Conservation (phyloP, 176 grass and related monocot genomes). For the Aechmea fasciata region DNA sequence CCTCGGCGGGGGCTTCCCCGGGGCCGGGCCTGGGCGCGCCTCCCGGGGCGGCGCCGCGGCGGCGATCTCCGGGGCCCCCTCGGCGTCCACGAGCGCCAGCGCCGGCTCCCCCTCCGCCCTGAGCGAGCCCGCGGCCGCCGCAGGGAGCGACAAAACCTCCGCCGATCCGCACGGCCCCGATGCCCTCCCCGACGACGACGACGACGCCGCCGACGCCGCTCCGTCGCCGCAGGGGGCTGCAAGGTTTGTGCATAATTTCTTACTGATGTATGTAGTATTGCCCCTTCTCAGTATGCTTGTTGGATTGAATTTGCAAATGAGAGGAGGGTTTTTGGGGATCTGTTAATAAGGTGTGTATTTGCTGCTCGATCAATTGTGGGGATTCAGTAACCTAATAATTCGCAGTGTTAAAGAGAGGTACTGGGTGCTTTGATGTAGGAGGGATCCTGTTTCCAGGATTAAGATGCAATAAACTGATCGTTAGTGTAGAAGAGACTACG, state of each 20-base stretch:
- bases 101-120: conserved; percentile 49
- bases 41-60: conserved; percentile 28
- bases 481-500: no score
- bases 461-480: no score
- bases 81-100: conserved; percentile 61
- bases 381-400: not conserved
- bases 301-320: conserved; percentile 3
- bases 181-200: conserved; percentile 52
- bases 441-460: no score
- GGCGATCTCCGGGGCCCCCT: conserved; percentile 45
- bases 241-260: conserved; percentile 33
- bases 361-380: not conserved
- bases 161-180: conserved; percentile 66
- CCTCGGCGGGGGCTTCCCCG: conserved; percentile 2
- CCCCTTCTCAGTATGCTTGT: conserved; percentile 11
- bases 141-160: conserved; percentile 42
- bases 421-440: not conserved
- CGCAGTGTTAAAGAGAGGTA: not conserved
- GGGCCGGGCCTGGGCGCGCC: not conserved
- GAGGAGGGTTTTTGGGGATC: not conserved
- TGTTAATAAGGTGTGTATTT: not conserved
- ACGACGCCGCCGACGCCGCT: conserved; percentile 53
- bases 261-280: conserved; percentile 1
- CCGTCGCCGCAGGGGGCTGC: conserved; percentile 47
- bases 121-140: conserved; percentile 38